Evolutionary conservation across 116 monocot genomes (phyloP).

Genomic region (Zostera marina): DNA sequence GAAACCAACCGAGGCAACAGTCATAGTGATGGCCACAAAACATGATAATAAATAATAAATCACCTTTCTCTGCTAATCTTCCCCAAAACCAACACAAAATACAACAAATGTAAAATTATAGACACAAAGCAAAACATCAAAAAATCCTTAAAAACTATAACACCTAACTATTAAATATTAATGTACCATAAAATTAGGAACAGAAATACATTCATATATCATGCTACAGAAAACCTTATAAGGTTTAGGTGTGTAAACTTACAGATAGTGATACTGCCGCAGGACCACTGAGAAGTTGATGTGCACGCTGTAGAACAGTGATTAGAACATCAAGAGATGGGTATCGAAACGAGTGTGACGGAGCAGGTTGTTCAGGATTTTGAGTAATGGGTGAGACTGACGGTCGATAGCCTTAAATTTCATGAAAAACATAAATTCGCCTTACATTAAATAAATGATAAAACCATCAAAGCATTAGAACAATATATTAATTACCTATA

Average conservation of each 20-base stretch:
- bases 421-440: not conserved
- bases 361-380: slow-evolving; percentile 12
- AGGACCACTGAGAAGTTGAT: slow-evolving; percentile 52
- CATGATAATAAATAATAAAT: too few relatives aligned
- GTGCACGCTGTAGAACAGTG: slow-evolving; percentile 38
- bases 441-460: not conserved
- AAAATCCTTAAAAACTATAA: too few relatives aligned
- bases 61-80: too few relatives aligned
- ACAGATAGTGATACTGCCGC: slow-evolving; percentile 49
- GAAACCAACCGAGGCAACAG: too few relatives aligned
- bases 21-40: too few relatives aligned
- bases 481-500: too few relatives aligned
- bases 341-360: slow-evolving; percentile 12
- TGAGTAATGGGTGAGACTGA: slow-evolving; percentile 15
- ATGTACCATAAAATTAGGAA: not conserved
- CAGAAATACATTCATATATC: not conserved
- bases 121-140: too few relatives aligned
- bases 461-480: not conserved
- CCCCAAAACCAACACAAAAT: too few relatives aligned
- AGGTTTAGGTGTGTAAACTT: slow-evolving; percentile 5
- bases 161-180: too few relatives aligned
- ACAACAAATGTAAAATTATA: too few relatives aligned
- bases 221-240: not conserved
- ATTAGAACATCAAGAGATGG: slow-evolving; percentile 52
- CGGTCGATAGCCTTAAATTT: slow-evolving; percentile 26